Base-by-base conservation (phyloP, 305 asterid species). In the Fraxinus latifolia region DNA sequence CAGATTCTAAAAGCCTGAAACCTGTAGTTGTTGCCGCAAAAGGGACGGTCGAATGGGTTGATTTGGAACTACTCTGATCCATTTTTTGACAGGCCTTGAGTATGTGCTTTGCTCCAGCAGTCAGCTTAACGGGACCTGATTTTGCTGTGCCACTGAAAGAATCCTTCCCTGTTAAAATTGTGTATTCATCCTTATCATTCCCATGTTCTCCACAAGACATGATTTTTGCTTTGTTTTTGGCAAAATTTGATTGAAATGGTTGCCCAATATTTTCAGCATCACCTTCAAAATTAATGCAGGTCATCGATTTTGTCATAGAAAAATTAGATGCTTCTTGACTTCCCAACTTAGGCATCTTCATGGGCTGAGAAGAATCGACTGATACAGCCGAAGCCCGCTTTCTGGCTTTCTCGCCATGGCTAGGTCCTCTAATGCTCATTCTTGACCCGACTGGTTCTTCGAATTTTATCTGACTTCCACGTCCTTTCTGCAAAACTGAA, bases 71-170 rank as follows among this genome's bases (percentile, higher is more conserved):
- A 67, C 15, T 80, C 44, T 76, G 87, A 84, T 89, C 91, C 55
- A 80, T 81, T 36, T 82, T 82, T 19, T 68, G 90, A 80, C 82
- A 84, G 36, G 92, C 83, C 77, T 86, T 89, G 68, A 87, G 87
- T 77, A 89, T 72, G 37, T 89, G 91, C 85, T 83, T 90, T 47
- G 88, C 83, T 77, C 91, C 92, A 74, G 88, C 89, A 14, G 87
- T 74, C 25, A 88, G 84, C 82, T 86, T 91, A 73, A 88, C 8
- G 31, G 92, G 87, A 23, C 88, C 90, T 39, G 87, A 83, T 81
- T 86, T 81, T 44, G 83, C 82, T 70, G 79, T 32, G 58, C 87
- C 85, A 6, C 33, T 62, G 73, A 71, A 47, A 53, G 88, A 77
- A 81, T 78, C 81, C 47, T 55, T 74, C 80, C 62, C 77, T 39